Conservation (phyloP, 139 green algal species). For the Microglena sp. region DNA sequence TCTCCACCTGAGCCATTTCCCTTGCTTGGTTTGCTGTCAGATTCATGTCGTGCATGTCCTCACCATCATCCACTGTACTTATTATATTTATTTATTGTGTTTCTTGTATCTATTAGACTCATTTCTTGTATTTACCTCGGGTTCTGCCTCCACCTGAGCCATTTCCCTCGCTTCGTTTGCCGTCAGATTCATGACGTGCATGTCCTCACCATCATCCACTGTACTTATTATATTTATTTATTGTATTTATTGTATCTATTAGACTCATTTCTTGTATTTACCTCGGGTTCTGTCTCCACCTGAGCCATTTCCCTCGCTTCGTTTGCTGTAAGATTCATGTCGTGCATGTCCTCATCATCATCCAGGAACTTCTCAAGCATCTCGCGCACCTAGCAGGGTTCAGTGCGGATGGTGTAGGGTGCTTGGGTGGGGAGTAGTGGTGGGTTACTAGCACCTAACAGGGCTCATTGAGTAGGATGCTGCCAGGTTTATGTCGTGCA, state of each 20-base stretch:
- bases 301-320: conserved; percentile 18
- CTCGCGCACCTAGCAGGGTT: conserved; percentile 28
- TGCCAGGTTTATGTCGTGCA: conserved; percentile 47
- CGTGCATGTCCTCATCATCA: conserved; percentile 55
- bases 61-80: too few relatives aligned
- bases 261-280: too few relatives aligned
- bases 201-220: conserved; percentile 58
- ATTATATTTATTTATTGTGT: too few relatives aligned
- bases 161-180: conserved; percentile 33
- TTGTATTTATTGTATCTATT: too few relatives aligned
- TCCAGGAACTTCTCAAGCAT: conserved; percentile 55
- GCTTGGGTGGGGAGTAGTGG: too few relatives aligned
- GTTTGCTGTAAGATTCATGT: conserved; percentile 37
- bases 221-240: too few relatives aligned
- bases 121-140: background rate
- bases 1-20: conserved; percentile 19
- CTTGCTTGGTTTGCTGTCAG: conserved; percentile 35
- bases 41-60: conserved; percentile 53
- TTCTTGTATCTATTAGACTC: too few relatives aligned
- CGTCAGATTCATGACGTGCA: conserved; percentile 44
- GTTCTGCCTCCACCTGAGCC: conserved; percentile 18
- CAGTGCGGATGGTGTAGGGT: too few relatives aligned
- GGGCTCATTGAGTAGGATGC: too few relatives aligned
- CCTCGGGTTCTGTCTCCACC: too few relatives aligned
- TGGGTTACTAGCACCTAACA: too few relatives aligned